Evolutionary conservation across 768 basidiomycete species (phyloP), one percentile per base, ranked within the genome.

Genomic region (Mrakia hoshinonis): DNA sequence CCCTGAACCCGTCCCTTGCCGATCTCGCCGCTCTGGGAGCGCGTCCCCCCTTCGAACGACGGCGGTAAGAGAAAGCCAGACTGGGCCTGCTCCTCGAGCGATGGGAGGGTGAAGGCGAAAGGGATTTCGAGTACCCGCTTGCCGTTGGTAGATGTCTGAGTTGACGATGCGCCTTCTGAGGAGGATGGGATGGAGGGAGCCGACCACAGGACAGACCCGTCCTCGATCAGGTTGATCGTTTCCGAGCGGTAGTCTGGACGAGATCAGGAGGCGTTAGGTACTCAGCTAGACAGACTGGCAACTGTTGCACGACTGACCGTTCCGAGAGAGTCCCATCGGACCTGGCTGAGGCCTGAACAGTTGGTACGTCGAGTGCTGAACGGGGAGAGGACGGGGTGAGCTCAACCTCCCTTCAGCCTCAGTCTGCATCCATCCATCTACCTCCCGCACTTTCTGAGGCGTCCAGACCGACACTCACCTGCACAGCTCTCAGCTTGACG

Each of bases 301-400:
- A 38, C 13, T 29, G 18, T 22, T 36, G 31, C 20, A 20, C 31
- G 36, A 11, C 54, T 31, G 34, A 61, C 58, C 58, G 18, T 36
- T 20, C 10, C 34, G 18, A 4, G 58, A 36, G 15, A 61, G 15
- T 10, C 58, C 58, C 58, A 61, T 61, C 18, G 58, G 58, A 0
- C 58, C 58, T 11, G 58, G 58, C 20, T 39, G 36, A 36, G 58
- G 58, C 1, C 58, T 15, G 15, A 36, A 61, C 7, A 36, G 11
- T 31, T 61, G 58, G 10, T 39, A 61, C 18, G 58, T 61, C 0
- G 58, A 61, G 36, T 61, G 58, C 58, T 61, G 29, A n/a, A n/a
- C 9, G 7, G 7, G n/a, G 18, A n/a, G 15, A 15, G 34, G 36
- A 39, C 13, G 55, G 6, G 29, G 15, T 22, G 58, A 39, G 54